Conservation (phyloP, 2,329 filamentous ascomycete species). For the Zymoseptoria crescenta region DNA sequence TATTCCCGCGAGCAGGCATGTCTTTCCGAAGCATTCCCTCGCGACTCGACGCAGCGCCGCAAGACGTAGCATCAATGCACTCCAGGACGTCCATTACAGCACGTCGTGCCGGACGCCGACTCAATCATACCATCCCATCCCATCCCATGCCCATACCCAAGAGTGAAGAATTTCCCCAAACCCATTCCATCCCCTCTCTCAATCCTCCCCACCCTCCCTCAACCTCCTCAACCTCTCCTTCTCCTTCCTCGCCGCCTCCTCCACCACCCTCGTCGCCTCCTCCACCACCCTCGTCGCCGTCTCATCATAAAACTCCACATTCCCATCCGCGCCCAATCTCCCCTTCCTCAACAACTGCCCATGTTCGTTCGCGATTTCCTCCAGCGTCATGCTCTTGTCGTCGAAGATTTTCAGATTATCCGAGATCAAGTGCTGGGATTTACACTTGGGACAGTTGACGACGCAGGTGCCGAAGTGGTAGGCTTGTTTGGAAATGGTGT, state of each 20-base stretch:
- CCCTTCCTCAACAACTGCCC: conserved; percentile 68
- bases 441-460: conserved; percentile 79
- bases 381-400: conserved; percentile 60
- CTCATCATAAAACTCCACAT: conserved; percentile 88
- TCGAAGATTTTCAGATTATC: conserved; percentile 83
- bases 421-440: conserved; percentile 81
- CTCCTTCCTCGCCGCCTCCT: not conserved
- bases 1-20: too few species aligned
- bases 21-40: too few species aligned
- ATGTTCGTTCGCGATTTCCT: conserved; percentile 69
- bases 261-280: conserved; percentile 6
- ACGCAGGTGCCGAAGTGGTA: conserved; percentile 87
- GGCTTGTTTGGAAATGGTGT: conserved; percentile 84
- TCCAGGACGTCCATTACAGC: too few species aligned
- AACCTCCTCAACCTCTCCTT: not conserved
- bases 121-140: too few species aligned
- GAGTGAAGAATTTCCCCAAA: not conserved
- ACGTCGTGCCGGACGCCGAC: too few species aligned
- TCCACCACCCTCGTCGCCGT: conserved; percentile 24
- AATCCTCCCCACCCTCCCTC: not conserved
- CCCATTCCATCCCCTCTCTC: not conserved
- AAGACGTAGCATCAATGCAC: too few species aligned
- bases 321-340: conserved; percentile 65
- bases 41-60: too few species aligned
- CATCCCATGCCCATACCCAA: not conserved